Evolutionary conservation across 2,329 filamentous ascomycete genomes (phyloP), one percentile per base, ranked within the genome.

Genomic region (Colletotrichum somersetense): DNA sequence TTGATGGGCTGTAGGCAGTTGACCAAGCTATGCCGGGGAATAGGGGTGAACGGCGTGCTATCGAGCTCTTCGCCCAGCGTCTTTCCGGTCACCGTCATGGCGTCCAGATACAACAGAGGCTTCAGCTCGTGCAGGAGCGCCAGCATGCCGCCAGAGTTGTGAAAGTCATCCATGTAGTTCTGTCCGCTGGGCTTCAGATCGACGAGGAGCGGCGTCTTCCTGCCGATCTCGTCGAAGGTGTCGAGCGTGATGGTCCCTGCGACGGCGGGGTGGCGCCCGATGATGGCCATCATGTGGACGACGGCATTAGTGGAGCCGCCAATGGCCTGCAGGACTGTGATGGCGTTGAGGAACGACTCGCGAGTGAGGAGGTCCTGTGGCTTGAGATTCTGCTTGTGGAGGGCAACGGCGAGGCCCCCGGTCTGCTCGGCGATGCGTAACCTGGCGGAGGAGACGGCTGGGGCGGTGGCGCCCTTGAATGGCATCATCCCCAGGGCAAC

Each of bases 141-240:
- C 0, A 92, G 91, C 80, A 96, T 94, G 40, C 95, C 95, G 33
- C 95, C 95, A 63, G 96, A 92, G 71, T 95, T 92, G 81, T 96
- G 96, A 52, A 98, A 91, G 78, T 98, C 95, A 5, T 92, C 93
- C 91, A 97, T 97, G 80, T 95, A 93, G 79, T 94, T 95, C 66
- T 92, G 91, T 1, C 95, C 95, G 72, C 90, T 93, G 0, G 95
- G 95, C n/a, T 95, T 94, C 23, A 97, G 86, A 78, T 97, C 92
- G 1, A 95, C 93, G 52, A 97, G 89, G 77, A 96, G 90, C 0
- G 94, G 94, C 1, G 95, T 94, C 75, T 88, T 90, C 75, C 94
- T 86, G 67, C 92, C 93, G 62, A 96, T 91, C 62, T 92, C 89
- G 80, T 97, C 93, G 78, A 97, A 87, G 50, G 95, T 94, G 76